phyloP scores from a whole-genome alignment of 176 grass and related monocot species.

The Cenchrus fungigraminus region DNA sequence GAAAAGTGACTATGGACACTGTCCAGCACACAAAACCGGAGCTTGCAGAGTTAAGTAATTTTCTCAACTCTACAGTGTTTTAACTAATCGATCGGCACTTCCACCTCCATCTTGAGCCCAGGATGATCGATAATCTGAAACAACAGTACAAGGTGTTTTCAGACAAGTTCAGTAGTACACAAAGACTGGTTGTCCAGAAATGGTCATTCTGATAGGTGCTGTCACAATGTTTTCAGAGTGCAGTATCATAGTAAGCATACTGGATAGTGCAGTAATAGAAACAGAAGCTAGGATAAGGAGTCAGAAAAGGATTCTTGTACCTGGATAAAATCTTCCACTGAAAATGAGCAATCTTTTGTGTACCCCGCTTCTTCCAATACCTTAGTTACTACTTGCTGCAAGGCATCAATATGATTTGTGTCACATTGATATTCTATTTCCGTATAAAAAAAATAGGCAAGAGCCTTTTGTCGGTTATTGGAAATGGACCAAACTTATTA shows the following conservation, averaged over 20 bases:
- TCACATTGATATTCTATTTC: not conserved
- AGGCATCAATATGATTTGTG: constrained; percentile 1
- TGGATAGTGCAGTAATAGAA: not conserved
- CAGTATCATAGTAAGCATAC: not conserved
- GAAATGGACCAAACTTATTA: not conserved
- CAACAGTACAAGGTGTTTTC: not conserved
- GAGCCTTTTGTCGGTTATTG: not conserved
- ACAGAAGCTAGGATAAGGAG: not conserved
- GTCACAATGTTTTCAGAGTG: not conserved
- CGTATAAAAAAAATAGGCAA: not conserved
- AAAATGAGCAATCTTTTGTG: constrained; percentile 55
- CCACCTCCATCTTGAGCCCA: constrained; percentile 72
- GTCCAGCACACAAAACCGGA: constrained; percentile 7
- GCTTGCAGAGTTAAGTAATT: not conserved
- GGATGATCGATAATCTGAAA: constrained; percentile 48
- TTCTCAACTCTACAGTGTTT: not conserved
- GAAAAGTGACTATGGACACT: not conserved
- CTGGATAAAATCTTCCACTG: constrained; percentile 76
- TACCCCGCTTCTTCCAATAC: constrained; percentile 84
- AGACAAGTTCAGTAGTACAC: not conserved
- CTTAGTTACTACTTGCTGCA: constrained; percentile 68
- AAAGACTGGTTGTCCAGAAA: not conserved
- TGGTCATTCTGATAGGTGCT: not conserved
- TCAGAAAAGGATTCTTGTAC: constrained; percentile 38
- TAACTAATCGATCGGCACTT: constrained; percentile 65